Evolutionary conservation across 306 rosid species (phyloP), one percentile per base, ranked within the genome.

Genomic region (Cicer judaicum): DNA sequence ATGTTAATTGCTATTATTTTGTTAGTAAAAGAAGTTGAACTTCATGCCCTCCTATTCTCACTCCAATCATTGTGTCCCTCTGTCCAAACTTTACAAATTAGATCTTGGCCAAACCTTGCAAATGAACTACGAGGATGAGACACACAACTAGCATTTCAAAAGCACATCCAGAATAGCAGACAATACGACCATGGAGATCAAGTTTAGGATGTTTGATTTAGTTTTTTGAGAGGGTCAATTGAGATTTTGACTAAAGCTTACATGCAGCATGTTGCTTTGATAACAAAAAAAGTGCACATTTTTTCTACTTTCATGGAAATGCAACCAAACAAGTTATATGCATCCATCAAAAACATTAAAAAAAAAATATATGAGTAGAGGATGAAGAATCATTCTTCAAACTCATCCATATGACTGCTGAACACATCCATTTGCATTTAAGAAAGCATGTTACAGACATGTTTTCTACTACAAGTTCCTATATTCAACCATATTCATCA

Each of bases 401-500:
- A 56, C 29, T 53, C 34, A 7, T 16, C 6, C 60, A 53, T 52
- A 52, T 2, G 8, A 16, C 18, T n/a, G 18, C 55, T 49, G 18
- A 49, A 7, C 8, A 49, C 10, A 42, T 62, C 72, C 61, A 43
- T 38, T 73, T 70, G 41, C 49, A 61, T 68, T 40, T 61, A 48
- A 48, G 36, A 60, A 60, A 49, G 2, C 38, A 18, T 4, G 38
- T 64, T 18, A 8, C 10, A 13, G 14, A 40, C 78, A 40, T 48
- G 13, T 29, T 18, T 16, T 78, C 21, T 59, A 60, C 38, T 44
- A 13, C 40, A 5, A 67, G 6, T 47, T 59, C 70, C 47, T 40
- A 55, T 10, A 76, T 50, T 74, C 19, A 69, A 10, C 48, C 48
- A 69, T 64, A 24, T 12, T 40, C 29, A 74, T 55, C 70, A 16